Evolutionary conservation across 306 rosid genomes (phyloP), one percentile per base, ranked within the genome.

Genomic region (Prunus davidiana): DNA sequence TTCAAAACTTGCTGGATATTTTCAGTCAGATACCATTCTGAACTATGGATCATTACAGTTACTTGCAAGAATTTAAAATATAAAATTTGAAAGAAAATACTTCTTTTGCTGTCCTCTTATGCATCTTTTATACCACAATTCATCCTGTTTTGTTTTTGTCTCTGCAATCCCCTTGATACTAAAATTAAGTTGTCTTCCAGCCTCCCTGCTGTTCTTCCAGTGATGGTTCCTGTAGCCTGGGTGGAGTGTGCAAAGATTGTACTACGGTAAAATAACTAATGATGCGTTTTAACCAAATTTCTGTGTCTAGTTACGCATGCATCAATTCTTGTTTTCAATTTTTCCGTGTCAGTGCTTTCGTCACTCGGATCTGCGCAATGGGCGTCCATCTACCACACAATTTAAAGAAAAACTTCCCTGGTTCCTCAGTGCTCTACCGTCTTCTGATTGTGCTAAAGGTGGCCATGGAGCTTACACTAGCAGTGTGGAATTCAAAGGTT

Each of bases 371-470:
- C 89, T 95, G 74, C 85, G 20, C 8, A 82, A 76, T 64, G 96
- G 87, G 51, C 91, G 97, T 32, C 97, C 99, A 28, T 90, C 99
- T 78, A 92, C 97, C 2, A 12, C 75, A 67, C 97, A 95, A 73
- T 95, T 95, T 79, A 84, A 75, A 85, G 97, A 90, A 77, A 95
- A 95, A 86, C 84, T 95, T 69, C 97, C 99, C 12, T 95, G 99
- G 99, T 92, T 95, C 81, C 96, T 95, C 41, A 77, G 81, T 83
- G 91, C 99, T 86, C 85, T 95, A 34, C 99, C 99, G 63, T 95
- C 97, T 82, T 93, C 97, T 63, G 99, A 91, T 69, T 95, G 99
- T 89, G 97, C 99, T 66, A 95, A 95, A 88, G 99, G 99, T 72
- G 99, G 99, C 85, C 99, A 92, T 58, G 99, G 99, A 80, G 99